Conservation (phyloP, 805 yeast species). For the Kuraishia floccosa region DNA sequence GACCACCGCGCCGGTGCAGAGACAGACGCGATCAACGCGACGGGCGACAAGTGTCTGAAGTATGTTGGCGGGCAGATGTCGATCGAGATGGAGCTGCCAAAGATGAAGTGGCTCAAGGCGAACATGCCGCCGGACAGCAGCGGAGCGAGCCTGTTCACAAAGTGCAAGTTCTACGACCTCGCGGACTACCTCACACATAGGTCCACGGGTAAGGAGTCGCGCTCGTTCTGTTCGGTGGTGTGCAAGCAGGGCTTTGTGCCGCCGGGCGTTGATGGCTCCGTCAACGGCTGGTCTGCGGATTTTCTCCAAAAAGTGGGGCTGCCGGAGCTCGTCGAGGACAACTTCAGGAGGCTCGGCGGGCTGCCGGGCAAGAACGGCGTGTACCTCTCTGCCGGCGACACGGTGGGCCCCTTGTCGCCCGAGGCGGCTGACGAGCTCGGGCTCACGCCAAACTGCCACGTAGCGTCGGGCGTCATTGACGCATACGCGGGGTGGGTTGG, state of each 20-base stretch:
- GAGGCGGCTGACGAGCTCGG: conserved; percentile 77
- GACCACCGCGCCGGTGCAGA: conserved; percentile 89
- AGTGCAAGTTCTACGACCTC: conserved; percentile 79
- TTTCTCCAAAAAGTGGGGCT: conserved; percentile 61
- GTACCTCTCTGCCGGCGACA: conserved; percentile 82
- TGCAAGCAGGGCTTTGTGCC: conserved; percentile 97
- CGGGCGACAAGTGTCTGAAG: conserved; percentile 68
- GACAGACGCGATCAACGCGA: conserved; percentile 69
- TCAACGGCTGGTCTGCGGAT: conserved; percentile 82
- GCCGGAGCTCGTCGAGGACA: conserved; percentile 65
- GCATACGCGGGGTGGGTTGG: conserved; percentile 99
- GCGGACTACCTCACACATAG: conserved; percentile 87
- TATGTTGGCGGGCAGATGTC: conserved; percentile 98
- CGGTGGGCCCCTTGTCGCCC: conserved; percentile 61
- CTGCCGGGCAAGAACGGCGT: conserved; percentile 60
- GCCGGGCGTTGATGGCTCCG: conserved; percentile 77
- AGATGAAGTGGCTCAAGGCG: conserved; percentile 91
- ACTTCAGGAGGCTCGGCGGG: conserved; percentile 79
- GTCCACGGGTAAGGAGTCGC: conserved; percentile 79
- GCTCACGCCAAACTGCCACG: conserved; percentile 65
- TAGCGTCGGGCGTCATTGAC: conserved; percentile 94
- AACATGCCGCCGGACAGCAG: conserved; percentile 49
- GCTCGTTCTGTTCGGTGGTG: conserved; percentile 83
- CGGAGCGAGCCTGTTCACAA: conserved; percentile 27
- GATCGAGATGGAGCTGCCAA: conserved; percentile 96